A percentile compares a stretch with the other conserved stretches of the same genome.
Conservation (phyloP, 2,329 filamentous ascomycete genomes). For the Fusarium pseudoanthophilum region DNA sequence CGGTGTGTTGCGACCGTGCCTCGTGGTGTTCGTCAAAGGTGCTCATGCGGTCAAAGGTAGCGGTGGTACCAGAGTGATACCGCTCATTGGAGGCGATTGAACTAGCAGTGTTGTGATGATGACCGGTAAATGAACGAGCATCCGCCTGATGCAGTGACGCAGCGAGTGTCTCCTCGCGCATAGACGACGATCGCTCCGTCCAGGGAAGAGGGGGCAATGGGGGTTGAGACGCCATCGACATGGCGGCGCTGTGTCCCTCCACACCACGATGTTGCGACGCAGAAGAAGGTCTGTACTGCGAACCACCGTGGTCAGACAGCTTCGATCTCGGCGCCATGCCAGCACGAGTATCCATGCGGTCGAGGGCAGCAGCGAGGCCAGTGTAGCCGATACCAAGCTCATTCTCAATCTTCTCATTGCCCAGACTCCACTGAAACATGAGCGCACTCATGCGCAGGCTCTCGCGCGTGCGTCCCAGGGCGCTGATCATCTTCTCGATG, state of each 20-base stretch:
- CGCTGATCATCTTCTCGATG: slow-evolving; percentile 67
- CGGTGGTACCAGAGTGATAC: slow-evolving; percentile 42
- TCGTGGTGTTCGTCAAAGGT: slow-evolving; percentile 48
- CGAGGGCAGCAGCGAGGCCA: slow-evolving; percentile 72
- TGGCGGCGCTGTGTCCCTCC: slow-evolving; percentile 20
- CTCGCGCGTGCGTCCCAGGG: slow-evolving; percentile 68
- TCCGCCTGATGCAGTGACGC: slow-evolving; percentile 16
- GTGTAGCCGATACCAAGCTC: slow-evolving; percentile 74
- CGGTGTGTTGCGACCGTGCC: slow-evolving; percentile 40
- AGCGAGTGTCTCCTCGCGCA: slow-evolving; percentile 23
- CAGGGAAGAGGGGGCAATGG: slow-evolving; percentile 44
- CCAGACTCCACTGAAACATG: slow-evolving; percentile 73
- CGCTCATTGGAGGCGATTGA: slow-evolving; percentile 48
- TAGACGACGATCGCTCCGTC: slow-evolving; percentile 37
- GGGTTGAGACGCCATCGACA: slow-evolving; percentile 22
- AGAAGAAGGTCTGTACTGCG: slow-evolving; percentile 41
- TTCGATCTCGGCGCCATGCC: slow-evolving; percentile 34
- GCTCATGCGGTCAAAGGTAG: slow-evolving; percentile 44
- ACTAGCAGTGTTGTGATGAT: slow-evolving; percentile 41
- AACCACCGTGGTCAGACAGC: slow-evolving; percentile 26
- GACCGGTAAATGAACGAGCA: slow-evolving; percentile 21
- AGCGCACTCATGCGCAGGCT: slow-evolving; percentile 71
- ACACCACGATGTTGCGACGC: slow-evolving; percentile 40
- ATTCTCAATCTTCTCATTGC: slow-evolving; percentile 66
- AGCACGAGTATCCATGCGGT: slow-evolving; percentile 50